Conservation (phyloP, 495 filamentous ascomycete genomes). For the Amorphotheca resinae region DNA sequence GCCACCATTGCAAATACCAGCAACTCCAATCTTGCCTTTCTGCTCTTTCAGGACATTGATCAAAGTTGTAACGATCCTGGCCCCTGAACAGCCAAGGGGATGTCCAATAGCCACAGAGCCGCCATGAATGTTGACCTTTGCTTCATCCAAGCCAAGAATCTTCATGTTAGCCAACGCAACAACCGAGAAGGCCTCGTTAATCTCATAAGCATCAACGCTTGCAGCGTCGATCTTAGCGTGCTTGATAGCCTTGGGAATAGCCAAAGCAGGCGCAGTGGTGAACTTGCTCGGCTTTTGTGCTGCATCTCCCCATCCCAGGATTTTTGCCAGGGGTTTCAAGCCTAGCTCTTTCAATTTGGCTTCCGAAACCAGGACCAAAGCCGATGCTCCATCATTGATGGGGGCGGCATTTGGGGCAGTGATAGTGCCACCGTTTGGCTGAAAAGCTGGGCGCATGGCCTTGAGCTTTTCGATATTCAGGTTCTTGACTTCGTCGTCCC, state of each 20-base stretch:
- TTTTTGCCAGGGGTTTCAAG: slow-evolving; percentile 85
- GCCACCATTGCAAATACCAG: slow-evolving; percentile 96
- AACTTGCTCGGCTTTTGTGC: slow-evolving; percentile 84
- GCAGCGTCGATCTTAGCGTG: slow-evolving; percentile 69
- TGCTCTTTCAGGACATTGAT: slow-evolving; percentile 79
- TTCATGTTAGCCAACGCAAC: slow-evolving; percentile 94
- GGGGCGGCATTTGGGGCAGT: slow-evolving; percentile 97
- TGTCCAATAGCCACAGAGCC: slow-evolving; percentile 94
- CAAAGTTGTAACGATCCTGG: slow-evolving; percentile 84
- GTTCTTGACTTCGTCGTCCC: slow-evolving; percentile 94
- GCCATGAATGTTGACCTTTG: slow-evolving; percentile 91
- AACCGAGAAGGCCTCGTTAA: slow-evolving; percentile 98
- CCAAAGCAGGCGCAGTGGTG: slow-evolving; percentile 87
- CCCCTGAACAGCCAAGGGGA: slow-evolving; percentile 85
- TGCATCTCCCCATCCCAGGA: slow-evolving; percentile 92
- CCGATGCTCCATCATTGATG: slow-evolving; percentile 85
- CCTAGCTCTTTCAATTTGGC: slow-evolving; percentile 76
- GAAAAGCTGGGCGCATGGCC: slow-evolving; percentile 74
- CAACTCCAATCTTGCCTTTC: slow-evolving; percentile 83
- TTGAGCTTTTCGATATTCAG: slow-evolving; percentile 88
- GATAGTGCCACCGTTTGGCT: slow-evolving; percentile 71
- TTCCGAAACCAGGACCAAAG: slow-evolving; percentile 83
- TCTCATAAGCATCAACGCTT: slow-evolving; percentile 85
- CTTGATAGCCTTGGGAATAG: slow-evolving; percentile 90
- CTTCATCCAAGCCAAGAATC: slow-evolving; percentile 60